A percentile compares a stretch with the other conserved stretches of the same genome.
Conservation (phyloP, 306 rosid genomes). For the Gynostemma pentaphyllum region DNA sequence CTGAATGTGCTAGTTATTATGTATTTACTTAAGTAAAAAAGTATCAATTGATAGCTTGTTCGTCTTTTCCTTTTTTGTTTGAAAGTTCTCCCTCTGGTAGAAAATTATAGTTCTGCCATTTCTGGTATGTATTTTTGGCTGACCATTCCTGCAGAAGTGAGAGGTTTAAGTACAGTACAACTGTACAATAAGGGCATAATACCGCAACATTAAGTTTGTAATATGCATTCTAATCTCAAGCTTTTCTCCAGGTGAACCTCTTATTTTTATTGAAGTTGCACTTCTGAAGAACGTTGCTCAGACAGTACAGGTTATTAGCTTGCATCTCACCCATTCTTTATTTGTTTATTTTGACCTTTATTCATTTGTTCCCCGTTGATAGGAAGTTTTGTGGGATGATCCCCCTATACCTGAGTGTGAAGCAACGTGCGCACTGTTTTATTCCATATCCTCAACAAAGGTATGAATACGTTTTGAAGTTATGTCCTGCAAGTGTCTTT, state of each 20-base stretch:
- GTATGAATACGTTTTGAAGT: slow-evolving; percentile 23
- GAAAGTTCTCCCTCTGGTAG: too few relatives aligned
- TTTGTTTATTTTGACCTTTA: background rate
- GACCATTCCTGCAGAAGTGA: background rate
- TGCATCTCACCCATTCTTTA: slow-evolving; percentile 9
- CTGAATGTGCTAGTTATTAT: background rate
- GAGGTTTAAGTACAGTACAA: background rate
- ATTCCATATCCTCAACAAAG: slow-evolving; percentile 97
- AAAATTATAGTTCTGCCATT: too few relatives aligned
- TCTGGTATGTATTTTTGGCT: background rate
- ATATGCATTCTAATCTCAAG: background rate
- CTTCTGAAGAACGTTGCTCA: slow-evolving; percentile 70
- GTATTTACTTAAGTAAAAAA: background rate
- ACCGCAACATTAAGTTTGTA: background rate
- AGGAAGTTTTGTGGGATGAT: slow-evolving; percentile 94
- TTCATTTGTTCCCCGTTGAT: slow-evolving; percentile 11
- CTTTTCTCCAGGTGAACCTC: slow-evolving; percentile 55
- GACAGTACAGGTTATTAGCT: slow-evolving; percentile 52
- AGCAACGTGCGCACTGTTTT: slow-evolving; percentile 87
- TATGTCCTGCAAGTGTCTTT: too few relatives aligned
- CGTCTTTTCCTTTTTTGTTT: too few relatives aligned
- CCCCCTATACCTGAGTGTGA: slow-evolving; percentile 76
- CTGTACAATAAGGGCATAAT: background rate
- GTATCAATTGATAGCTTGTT: background rate
- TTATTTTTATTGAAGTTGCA: slow-evolving; percentile 89